Evolutionary conservation across 2,329 filamentous ascomycete species (phyloP).

Genomic region (Rhinocladiella mackenziei): DNA sequence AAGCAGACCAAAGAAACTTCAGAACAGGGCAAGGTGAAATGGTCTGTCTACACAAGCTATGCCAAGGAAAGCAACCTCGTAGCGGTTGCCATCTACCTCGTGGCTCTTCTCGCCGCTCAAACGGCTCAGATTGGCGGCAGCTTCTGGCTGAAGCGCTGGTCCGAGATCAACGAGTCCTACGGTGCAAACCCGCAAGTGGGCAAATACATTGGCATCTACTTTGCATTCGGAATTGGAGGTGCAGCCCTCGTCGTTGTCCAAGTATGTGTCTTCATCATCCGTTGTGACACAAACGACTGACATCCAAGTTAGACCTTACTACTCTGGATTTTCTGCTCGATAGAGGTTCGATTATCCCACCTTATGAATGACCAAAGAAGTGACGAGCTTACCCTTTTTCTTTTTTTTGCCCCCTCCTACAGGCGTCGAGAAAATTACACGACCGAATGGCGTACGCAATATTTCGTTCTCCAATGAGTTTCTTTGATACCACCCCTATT

Average conservation of each 20-base stretch:
- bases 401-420: too few relatives aligned
- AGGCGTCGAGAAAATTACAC: constrained; percentile 92
- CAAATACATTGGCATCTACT: constrained; percentile 92
- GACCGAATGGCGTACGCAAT: constrained; percentile 97
- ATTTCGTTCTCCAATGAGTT: constrained; percentile 96
- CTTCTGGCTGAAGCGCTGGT: constrained; percentile 92
- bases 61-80: constrained; percentile 87
- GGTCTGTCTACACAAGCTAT: constrained; percentile 90
- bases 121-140: constrained; percentile 76
- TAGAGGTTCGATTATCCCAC: constrained; percentile 62
- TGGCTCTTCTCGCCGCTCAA: constrained; percentile 74
- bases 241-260: constrained; percentile 82
- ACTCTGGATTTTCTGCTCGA: constrained; percentile 98
- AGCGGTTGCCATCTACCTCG: constrained; percentile 75
- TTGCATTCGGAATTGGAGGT: constrained; percentile 85
- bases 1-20: constrained; percentile 82
- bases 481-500: constrained; percentile 95
- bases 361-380: background rate
- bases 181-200: constrained; percentile 71
- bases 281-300: constrained; percentile 12
- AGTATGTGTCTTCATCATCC: constrained; percentile 23
- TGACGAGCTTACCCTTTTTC: constrained; percentile 9
- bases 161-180: constrained; percentile 67
- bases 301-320: constrained; percentile 62
- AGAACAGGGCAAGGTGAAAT: constrained; percentile 97